A percentile compares a stretch with the other conserved stretches of the same genome.
phyloP scores from a whole-genome alignment of 1,284 basidiomycete genomes.

The Rhodotorula sp. region DNA sequence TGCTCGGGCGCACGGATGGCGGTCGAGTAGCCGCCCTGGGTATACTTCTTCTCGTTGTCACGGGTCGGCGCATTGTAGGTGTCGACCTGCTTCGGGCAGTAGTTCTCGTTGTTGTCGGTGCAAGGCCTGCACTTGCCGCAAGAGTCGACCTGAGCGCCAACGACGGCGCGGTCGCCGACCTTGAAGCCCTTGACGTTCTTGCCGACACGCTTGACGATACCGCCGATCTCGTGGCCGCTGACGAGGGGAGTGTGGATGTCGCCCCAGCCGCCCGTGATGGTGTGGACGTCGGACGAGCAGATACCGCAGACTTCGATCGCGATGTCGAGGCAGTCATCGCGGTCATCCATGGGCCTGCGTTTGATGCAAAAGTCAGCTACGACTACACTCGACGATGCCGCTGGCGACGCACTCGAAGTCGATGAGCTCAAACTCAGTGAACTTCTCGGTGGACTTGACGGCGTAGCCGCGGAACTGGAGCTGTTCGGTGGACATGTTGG shows the following conservation, averaged over 20 bases:
- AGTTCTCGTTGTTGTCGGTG: slow-evolving; percentile 51
- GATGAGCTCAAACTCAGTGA: slow-evolving; percentile 23
- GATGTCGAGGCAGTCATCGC: slow-evolving; percentile 32
- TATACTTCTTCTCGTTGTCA: slow-evolving; percentile 51
- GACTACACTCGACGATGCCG: too few relatives aligned
- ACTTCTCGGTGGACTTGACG: slow-evolving; percentile 37
- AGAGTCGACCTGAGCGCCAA: slow-evolving; percentile 53
- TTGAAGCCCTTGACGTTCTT: slow-evolving; percentile 51
- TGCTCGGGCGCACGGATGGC: slow-evolving; percentile 65
- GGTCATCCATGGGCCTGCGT: slow-evolving; percentile 24
- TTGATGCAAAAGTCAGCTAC: slow-evolving; percentile 20
- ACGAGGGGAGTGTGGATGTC: slow-evolving; percentile 18
- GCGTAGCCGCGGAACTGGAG: slow-evolving; percentile 40
- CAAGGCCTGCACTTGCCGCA: slow-evolving; percentile 53
- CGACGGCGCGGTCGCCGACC: slow-evolving; percentile 54
- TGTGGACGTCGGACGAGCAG: slow-evolving; percentile 31
- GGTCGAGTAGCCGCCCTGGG: slow-evolving; percentile 63
- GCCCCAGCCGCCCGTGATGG: slow-evolving; percentile 32
- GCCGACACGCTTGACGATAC: slow-evolving; percentile 53
- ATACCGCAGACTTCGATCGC: slow-evolving; percentile 24
- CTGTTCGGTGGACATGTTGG: slow-evolving; percentile 9
- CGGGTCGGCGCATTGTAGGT: slow-evolving; percentile 42
- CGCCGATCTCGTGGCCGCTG: slow-evolving; percentile 54
- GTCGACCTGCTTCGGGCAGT: slow-evolving; percentile 48
- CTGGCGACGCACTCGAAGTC: slow-evolving; percentile 11